Evolutionary conservation across 2,329 filamentous ascomycete genomes (phyloP).

Genomic region (Taxawa tesnikishii): DNA sequence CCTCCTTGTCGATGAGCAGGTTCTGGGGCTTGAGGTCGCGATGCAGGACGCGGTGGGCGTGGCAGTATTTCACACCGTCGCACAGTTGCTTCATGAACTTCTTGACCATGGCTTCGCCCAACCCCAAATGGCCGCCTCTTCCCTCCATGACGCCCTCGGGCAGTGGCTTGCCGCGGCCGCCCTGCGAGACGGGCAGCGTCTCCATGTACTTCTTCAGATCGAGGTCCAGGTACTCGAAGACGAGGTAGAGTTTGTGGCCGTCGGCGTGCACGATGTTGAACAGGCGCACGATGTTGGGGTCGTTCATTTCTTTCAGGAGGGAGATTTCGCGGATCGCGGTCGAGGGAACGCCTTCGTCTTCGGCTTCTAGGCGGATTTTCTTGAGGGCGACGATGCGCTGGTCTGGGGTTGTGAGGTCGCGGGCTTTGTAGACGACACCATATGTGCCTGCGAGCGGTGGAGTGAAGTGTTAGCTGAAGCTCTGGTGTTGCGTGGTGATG

Average conservation of each 20-base stretch:
- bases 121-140: conserved; percentile 52
- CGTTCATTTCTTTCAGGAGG: conserved; percentile 85
- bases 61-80: conserved; percentile 92
- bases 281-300: conserved; percentile 78
- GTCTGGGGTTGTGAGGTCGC: conserved; percentile 68
- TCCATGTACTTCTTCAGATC: conserved; percentile 98
- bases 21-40: conserved; percentile 95
- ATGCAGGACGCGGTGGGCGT: conserved; percentile 95
- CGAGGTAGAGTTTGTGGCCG: conserved; percentile 87
- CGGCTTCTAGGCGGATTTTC: conserved; percentile 89
- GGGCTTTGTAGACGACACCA: conserved; percentile 89
- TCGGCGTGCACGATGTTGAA: conserved; percentile 91
- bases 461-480: conserved; percentile 6
- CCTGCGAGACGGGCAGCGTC: conserved; percentile 69
- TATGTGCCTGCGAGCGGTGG: conserved; percentile 57
- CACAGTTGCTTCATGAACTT: conserved; percentile 88
- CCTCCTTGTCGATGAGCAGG: conserved; percentile 85
- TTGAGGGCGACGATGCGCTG: conserved; percentile 79
- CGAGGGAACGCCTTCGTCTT: conserved; percentile 86
- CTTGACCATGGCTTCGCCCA: conserved; percentile 71
- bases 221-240: conserved; percentile 82
- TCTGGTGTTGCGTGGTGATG: neutral
- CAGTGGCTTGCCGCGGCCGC: conserved; percentile 72
- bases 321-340: conserved; percentile 93
- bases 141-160: conserved; percentile 57